These are phyloP conservation scores for Dictyostelium brefeldianum DNA, from an alignment of 78 protist species.

Conservation along the genomic window DNA sequence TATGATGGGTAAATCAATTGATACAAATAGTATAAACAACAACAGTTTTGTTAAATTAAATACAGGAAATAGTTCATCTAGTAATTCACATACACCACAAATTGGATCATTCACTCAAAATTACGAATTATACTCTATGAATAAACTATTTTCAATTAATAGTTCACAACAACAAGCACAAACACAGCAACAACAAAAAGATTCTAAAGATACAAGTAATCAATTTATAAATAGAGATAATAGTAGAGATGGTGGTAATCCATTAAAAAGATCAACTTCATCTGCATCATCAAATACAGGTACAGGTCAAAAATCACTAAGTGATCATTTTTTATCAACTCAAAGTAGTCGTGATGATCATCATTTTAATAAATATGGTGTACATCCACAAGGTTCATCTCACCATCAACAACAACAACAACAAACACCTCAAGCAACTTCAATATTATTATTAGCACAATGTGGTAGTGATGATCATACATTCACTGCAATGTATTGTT, in stretches of 20 bases:
- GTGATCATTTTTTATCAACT: conserved; percentile 15
- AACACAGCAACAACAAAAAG: neutral
- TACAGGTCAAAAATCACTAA: conserved; percentile 21
- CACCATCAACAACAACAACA: conserved; percentile 12
- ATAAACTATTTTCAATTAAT: conserved; percentile 49
- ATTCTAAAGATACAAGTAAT: neutral
- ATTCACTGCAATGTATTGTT: conserved; percentile 72
- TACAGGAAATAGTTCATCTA: neutral
- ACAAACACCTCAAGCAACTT: neutral
- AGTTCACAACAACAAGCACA: conserved; percentile 11
- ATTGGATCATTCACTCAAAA: conserved; percentile 70
- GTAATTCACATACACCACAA: conserved; percentile 5
- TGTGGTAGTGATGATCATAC: conserved; percentile 49
- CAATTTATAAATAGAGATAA: neutral
- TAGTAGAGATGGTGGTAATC: too few species aligned
- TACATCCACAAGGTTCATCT: neutral
- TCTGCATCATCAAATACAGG: neutral
- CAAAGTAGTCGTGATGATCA: neutral
- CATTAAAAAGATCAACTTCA: conserved; percentile 8
- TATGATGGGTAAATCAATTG: neutral
- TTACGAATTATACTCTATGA: conserved; percentile 68
- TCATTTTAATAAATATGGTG: conserved; percentile 10
- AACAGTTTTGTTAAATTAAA: neutral
- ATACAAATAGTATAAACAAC: neutral
- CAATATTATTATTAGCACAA: conserved; percentile 46